A percentile compares a stretch with the other conserved stretches of the same genome.
phyloP scores from a whole-genome alignment of 768 basidiomycete species.

The Hysterangium stoloniferum region DNA sequence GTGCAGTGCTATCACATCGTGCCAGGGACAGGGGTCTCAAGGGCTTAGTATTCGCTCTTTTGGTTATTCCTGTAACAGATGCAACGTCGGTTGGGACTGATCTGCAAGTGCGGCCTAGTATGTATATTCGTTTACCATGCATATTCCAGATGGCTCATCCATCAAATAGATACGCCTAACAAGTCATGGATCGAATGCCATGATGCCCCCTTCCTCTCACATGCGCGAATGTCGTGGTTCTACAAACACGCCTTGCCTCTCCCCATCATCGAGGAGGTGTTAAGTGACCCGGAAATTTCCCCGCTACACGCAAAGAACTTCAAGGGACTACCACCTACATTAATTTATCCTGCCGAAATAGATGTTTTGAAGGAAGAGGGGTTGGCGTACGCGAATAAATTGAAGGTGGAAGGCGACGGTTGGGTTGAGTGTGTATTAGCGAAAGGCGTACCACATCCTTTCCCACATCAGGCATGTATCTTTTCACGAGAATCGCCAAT shows the following conservation, averaged over 20 bases:
- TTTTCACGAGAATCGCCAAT: neutral
- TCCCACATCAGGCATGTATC: slow-evolving; percentile 5
- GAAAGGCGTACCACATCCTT: slow-evolving; percentile 10
- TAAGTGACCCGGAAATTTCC: slow-evolving; percentile 3
- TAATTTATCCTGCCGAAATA: slow-evolving; percentile 10
- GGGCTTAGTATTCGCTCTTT: slow-evolving; percentile 1
- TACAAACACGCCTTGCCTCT: slow-evolving; percentile 10
- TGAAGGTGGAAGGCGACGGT: slow-evolving; percentile 10
- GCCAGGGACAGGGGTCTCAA: slow-evolving; percentile 3
- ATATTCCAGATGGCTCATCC: neutral
- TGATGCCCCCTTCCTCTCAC: slow-evolving; percentile 6
- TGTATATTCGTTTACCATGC: neutral
- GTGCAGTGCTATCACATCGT: slow-evolving; percentile 10
- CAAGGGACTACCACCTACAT: slow-evolving; percentile 8
- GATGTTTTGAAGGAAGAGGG: slow-evolving; percentile 10
- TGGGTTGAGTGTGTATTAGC: slow-evolving; percentile 12
- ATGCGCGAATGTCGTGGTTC: slow-evolving; percentile 12
- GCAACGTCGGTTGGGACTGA: slow-evolving; percentile 6
- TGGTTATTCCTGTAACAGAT: slow-evolving; percentile 7
- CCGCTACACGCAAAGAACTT: slow-evolving; percentile 6
- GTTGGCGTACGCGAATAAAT: slow-evolving; percentile 5
- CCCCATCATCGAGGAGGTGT: neutral
- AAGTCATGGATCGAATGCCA: slow-evolving; percentile 9
- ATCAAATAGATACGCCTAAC: slow-evolving; percentile 2
- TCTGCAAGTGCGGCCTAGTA: slow-evolving; percentile 1